Conservation (phyloP, 164 flowering plant genomes). For the Magnolia officinalis region DNA sequence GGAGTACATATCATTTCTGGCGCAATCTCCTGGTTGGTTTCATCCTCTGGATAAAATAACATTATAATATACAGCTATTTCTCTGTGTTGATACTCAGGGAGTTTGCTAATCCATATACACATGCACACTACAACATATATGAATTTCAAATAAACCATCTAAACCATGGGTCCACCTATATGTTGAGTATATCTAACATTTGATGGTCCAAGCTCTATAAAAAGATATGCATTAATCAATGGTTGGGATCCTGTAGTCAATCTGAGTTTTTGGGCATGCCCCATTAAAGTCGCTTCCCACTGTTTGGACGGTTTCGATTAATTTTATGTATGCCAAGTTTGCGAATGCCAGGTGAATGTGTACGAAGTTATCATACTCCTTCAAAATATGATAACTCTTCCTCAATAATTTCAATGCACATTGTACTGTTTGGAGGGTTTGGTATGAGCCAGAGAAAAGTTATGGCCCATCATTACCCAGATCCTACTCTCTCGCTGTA, state of each 20-base stretch:
- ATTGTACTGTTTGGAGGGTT: neutral
- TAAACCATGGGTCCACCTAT: neutral
- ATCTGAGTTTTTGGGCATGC: neutral
- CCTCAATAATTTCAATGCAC: neutral
- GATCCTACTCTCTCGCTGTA: neutral
- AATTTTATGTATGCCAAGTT: neutral
- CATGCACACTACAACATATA: neutral
- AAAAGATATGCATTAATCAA: too few relatives aligned
- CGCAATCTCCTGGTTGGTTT: slow-evolving; percentile 11
- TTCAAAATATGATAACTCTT: neutral
- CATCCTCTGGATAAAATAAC: neutral
- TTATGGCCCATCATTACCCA: neutral
- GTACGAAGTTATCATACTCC: neutral
- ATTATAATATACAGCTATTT: neutral
- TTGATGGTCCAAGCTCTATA: too few relatives aligned
- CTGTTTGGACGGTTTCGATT: neutral
- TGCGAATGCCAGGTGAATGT: neutral
- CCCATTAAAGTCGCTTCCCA: neutral
- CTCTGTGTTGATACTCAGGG: neutral
- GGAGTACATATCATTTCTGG: neutral
- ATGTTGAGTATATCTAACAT: neutral
- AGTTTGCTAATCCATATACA: neutral
- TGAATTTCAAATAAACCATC: too few relatives aligned
- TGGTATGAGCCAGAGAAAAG: neutral
- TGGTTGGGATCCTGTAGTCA: neutral